These are phyloP conservation scores for Seminavis robusta DNA, from an alignment of 108 stramenopile species.

Conservation along the genomic window DNA sequence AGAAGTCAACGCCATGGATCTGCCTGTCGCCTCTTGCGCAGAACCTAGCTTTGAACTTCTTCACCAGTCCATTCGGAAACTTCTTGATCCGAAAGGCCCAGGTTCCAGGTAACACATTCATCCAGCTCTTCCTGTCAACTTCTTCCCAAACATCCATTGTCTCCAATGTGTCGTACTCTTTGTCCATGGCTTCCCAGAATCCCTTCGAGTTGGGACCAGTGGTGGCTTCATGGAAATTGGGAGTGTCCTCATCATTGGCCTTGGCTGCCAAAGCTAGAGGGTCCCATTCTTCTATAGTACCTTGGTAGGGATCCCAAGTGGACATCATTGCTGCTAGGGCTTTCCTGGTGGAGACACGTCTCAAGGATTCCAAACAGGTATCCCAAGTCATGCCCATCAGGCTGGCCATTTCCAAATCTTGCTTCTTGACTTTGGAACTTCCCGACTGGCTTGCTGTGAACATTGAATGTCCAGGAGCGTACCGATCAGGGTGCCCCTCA, in stretches of 20 bases:
- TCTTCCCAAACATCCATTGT: conserved; percentile 15
- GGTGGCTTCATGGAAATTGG: conserved; percentile 27
- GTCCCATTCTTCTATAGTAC: conserved; percentile 3
- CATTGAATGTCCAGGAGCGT: no score
- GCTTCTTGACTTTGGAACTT: no score
- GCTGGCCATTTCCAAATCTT: no score
- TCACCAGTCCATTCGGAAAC: conserved; percentile 19
- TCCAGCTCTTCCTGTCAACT: conserved; percentile 1
- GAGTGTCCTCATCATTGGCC: conserved; percentile 33
- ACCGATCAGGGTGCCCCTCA: no score
- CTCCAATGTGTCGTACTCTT: conserved; percentile 19
- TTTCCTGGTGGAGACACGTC: no score
- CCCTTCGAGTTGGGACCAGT: conserved; percentile 27
- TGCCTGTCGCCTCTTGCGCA: conserved; percentile 39
- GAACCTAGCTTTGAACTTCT: conserved; percentile 41
- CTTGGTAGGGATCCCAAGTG: no score
- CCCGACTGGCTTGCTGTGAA: no score
- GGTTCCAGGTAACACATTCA: conserved; percentile 13
- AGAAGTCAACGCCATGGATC: conserved; percentile 40
- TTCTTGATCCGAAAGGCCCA: conserved; percentile 29
- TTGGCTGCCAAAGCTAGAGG: conserved; percentile 14
- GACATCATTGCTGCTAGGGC: no score
- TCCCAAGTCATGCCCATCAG: no score
- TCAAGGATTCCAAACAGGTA: no score
- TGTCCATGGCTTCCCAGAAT: conserved; percentile 24